Percentiles rank a stretch among this genome's conserved stretches.
phyloP scores from a whole-genome alignment of 1,284 basidiomycete species.

The Leccinum fuscescens region DNA sequence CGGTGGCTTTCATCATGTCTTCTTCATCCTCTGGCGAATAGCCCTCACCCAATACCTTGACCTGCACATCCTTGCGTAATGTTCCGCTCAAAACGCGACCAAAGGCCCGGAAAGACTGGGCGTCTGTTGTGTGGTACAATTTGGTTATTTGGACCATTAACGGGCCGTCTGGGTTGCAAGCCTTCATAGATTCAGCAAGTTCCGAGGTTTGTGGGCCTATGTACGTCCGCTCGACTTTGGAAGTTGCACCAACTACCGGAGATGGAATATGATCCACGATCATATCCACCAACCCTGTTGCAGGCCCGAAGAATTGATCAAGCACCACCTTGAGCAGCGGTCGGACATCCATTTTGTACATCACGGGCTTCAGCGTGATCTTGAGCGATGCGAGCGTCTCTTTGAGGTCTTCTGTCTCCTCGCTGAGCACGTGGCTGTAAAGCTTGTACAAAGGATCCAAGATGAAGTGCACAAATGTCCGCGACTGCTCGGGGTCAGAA shows the following conservation, averaged over 20 bases:
- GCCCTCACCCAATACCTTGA: constrained; percentile 97
- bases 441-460: constrained; percentile 97
- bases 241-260: constrained; percentile 65
- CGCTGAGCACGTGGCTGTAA: constrained; percentile 92
- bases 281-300: constrained; percentile 89
- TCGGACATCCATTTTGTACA: constrained; percentile 98
- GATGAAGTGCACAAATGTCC: constrained; percentile 96
- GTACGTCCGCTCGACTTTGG: constrained; percentile 84
- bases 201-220: constrained; percentile 83
- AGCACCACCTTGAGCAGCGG: constrained; percentile 92
- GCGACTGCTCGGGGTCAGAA: constrained; percentile 75
- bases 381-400: constrained; percentile 78
- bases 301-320: constrained; percentile 93
- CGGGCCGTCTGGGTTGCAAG: constrained; percentile 82
- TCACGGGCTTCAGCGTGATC: constrained; percentile 88
- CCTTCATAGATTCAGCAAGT: constrained; percentile 75
- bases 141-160: constrained; percentile 93
- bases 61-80: constrained; percentile 73
- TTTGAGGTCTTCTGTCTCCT: constrained; percentile 83
- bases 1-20: constrained; percentile 87
- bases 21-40: constrained; percentile 98
- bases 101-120: constrained; percentile 93
- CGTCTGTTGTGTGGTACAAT: constrained; percentile 93
- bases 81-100: constrained; percentile 95
- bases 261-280: constrained; percentile 89